Evolutionary conservation across 352 stramenopile species (phyloP), one percentile per base, ranked within the genome.

Genomic region (Achlya hypogyna): DNA sequence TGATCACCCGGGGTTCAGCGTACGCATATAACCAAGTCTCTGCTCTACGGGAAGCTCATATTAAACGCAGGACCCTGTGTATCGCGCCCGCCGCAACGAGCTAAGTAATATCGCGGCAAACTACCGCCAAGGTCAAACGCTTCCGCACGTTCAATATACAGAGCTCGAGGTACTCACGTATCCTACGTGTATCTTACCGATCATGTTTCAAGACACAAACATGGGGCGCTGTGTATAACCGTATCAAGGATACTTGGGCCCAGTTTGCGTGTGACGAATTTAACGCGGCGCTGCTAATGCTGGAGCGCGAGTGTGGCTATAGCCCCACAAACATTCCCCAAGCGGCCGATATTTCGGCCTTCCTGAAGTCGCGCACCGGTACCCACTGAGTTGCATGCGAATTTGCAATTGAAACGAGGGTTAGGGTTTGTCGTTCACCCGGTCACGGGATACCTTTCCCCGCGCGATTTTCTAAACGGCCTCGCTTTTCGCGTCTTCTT

Each of bases 231-330:
- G 89, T 98, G 51, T 98, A 96, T 86, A 89, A 96, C 70, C 87
- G 83, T 43, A 97, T 99, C 86, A 89, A 98, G 75, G 73, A 78
- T 23, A 79, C 98, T 31, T 98, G 91, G 82, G 84, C 96, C 52
- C 75, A 96, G 69, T 93, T 98, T 78, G 96, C 96, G 12, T 98
- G 96, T 70, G 88, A 97, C 29, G 93, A 98, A 78, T 99, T 98
- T 76, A 97, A 97, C 73, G 88, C 96, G 69, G 96, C 97, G 67
- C 76, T 98, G n/a, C 84, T 87, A 22, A 75, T 98, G 20, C 84
- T 98, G 58, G 93, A 98, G 73, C 86, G 86, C 69, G 89, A 98
- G 73, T 98, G 94, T 71, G 90, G 91, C 22, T 99, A 98, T 70
- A 79, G 73, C 14, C 81, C 89, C 29, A 78, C 98, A 72, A 96